Evolutionary conservation across 805 yeast genomes (phyloP), one percentile per base, ranked within the genome.

Genomic region (Myxozyma melibiosi): DNA sequence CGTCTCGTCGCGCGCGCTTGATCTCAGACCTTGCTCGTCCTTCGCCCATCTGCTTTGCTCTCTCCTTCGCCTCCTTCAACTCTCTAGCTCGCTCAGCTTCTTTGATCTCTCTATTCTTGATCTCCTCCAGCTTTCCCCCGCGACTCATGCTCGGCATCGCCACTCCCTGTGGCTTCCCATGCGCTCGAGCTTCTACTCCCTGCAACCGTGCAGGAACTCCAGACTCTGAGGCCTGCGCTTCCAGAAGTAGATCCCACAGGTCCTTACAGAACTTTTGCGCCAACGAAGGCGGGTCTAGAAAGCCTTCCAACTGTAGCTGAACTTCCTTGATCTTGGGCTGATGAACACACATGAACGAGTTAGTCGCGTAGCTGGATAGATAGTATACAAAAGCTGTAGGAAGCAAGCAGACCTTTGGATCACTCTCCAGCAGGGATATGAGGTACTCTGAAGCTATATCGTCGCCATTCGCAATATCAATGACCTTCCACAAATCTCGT

Each of bases 241-340:
- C 51, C n/a, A 53, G 47, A 22, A 53, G 33, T 5, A 53, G 33
- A 14, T 14, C 38, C 56, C 51, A 46, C 13, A 53, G 47, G 20
- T 30, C 37, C 28, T 39, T 45, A 42, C 56, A 53, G 27, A 53
- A 53, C 22, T 30, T 13, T n/a, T 41, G 35, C 11, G 56, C 51
- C 8, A 45, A 20, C 5, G 27, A n/a, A 27, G 51, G 18, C 1
- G 43, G 16, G 14, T 28, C 41, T 22, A 53, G 39, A 14, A 53
- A 46, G 5, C 40, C 56, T 35, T 45, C 56, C 11, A 53, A 39
- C 22, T 53, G 56, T 24, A 53, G 34, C 47, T 53, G 56, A 14
- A 53, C 39, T 16, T 51, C 56, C 22, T 53, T 53, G 42, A 53
- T 53, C 7, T 40, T 47, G 18, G 51, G 51, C 56, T 53, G 37